These are phyloP conservation scores for Centrapalus pauciflorus DNA, from an alignment of 129 eudicot genomes.

Conservation along the genomic window DNA sequence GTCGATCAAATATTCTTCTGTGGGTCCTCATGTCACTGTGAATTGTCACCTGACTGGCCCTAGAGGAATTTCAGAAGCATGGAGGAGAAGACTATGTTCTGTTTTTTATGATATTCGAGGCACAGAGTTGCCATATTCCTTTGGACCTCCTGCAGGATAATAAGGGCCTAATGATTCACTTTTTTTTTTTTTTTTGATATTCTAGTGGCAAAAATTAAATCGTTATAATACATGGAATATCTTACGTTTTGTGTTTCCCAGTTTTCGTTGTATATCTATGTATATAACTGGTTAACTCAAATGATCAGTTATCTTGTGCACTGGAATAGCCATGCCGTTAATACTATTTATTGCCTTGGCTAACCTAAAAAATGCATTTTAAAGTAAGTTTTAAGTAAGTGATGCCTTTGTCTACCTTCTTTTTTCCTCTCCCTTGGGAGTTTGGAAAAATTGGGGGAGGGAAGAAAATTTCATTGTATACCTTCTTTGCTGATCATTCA, in stretches of 20 bases:
- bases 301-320: not conserved
- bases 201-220: not conserved
- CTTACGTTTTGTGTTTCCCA: not conserved
- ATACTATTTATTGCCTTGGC: not conserved
- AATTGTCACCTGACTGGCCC: not conserved
- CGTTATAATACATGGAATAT: not conserved
- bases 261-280: not conserved
- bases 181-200: not conserved
- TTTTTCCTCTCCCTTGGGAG: not conserved
- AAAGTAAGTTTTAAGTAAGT: not conserved
- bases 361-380: not conserved
- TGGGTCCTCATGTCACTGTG: not conserved
- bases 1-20: not conserved
- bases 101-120: not conserved
- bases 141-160: conserved; percentile 1
- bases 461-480: not conserved
- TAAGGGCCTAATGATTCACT: not conserved
- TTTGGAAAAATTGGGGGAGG: not conserved
- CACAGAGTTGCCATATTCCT: not conserved
- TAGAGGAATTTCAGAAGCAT: not conserved
- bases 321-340: not conserved
- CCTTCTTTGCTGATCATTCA: not conserved
- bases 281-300: not conserved
- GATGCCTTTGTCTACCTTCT: not conserved
- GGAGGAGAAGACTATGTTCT: not conserved